Evolutionary conservation across 2,329 filamentous ascomycete species (phyloP).

Genomic region (Alternaria angustiovoidea): DNA sequence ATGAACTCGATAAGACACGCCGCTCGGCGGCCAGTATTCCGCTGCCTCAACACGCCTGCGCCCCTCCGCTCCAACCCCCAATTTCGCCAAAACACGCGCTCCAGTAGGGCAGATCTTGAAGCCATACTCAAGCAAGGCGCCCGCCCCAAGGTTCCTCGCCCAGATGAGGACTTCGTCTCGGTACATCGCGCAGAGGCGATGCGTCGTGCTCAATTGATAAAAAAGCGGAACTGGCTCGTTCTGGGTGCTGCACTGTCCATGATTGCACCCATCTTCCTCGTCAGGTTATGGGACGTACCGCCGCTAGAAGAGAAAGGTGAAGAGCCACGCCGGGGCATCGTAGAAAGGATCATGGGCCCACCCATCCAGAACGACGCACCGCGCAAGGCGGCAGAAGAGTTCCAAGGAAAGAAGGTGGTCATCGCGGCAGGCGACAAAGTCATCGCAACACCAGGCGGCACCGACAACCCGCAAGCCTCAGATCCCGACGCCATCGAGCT

Average conservation of each 20-base stretch:
- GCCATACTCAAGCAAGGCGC: conserved; percentile 20
- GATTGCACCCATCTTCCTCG: conserved; percentile 48
- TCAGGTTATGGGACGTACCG: conserved; percentile 45
- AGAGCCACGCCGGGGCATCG: conserved; percentile 27
- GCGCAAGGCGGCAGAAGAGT: conserved; percentile 47
- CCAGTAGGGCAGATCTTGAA: conserved; percentile 24
- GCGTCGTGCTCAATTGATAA: conserved; percentile 36
- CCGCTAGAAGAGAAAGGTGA: conserved; percentile 28
- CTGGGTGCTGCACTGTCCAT: conserved; percentile 48
- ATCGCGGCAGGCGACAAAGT: conserved; percentile 70
- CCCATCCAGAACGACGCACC: conserved; percentile 43
- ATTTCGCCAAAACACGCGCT: conserved; percentile 29
- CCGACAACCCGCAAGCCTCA: conserved; percentile 41
- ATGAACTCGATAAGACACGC: conserved; percentile 44
- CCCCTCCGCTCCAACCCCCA: conserved; percentile 22
- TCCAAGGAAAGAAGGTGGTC: conserved; percentile 64
- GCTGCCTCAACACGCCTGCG: conserved; percentile 33
- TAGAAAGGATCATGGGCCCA: conserved; percentile 36
- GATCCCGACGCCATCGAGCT: conserved; percentile 70
- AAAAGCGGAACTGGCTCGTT: conserved; percentile 44
- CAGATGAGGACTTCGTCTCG: conserved; percentile 42
- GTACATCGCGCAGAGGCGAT: conserved; percentile 45
- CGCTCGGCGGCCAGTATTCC: conserved; percentile 41
- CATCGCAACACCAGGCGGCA: conserved; percentile 53
- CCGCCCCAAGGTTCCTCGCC: conserved; percentile 17